A percentile compares a stretch with the other conserved stretches of the same genome.
phyloP scores from a whole-genome alignment of 176 grass and related monocot species.

The Avena sativa region DNA sequence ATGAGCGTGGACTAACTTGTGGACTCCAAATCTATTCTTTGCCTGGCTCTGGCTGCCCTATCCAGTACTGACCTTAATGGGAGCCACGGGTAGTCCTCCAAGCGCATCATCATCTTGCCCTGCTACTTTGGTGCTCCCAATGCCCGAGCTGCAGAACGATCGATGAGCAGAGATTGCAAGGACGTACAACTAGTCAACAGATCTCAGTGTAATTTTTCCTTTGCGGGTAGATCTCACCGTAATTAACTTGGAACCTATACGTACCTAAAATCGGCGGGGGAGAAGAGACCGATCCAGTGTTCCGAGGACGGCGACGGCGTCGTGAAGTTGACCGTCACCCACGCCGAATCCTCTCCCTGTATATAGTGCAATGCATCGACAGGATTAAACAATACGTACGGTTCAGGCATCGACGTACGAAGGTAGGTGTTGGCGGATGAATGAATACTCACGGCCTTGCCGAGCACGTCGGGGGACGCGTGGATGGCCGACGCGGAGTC shows the following conservation, averaged over 20 bases:
- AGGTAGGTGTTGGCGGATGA: too few relatives aligned
- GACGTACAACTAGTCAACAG: too few relatives aligned
- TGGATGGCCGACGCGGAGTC: constrained; percentile 45
- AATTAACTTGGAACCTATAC: not conserved
- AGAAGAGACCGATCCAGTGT: constrained; percentile 89
- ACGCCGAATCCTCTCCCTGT: constrained; percentile 63
- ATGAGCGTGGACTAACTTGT: too few relatives aligned
- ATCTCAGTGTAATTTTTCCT: not conserved
- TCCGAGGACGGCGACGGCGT: constrained; percentile 46
- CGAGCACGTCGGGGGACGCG: constrained; percentile 46
- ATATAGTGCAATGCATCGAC: not conserved
- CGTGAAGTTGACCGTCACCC: constrained; percentile 66
- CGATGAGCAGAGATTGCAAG: not conserved
- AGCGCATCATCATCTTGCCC: constrained; percentile 43
- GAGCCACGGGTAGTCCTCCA: constrained; percentile 54
- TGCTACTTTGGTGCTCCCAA: constrained; percentile 27
- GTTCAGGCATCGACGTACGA: not conserved
- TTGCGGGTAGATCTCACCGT: not conserved
- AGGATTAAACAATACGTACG: not conserved
- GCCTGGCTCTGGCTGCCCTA: not conserved
- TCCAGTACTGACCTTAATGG: constrained; percentile 63
- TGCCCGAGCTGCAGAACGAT: constrained; percentile 45
- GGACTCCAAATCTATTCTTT: too few relatives aligned
- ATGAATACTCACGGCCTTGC: constrained; percentile 37
- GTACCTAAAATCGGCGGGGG: constrained; percentile 74